Percentiles rank a stretch among this genome's conserved stretches.
Evolutionary conservation across 2,329 filamentous ascomycete species (phyloP).

Genomic region (Neofusicoccum umdonicola): DNA sequence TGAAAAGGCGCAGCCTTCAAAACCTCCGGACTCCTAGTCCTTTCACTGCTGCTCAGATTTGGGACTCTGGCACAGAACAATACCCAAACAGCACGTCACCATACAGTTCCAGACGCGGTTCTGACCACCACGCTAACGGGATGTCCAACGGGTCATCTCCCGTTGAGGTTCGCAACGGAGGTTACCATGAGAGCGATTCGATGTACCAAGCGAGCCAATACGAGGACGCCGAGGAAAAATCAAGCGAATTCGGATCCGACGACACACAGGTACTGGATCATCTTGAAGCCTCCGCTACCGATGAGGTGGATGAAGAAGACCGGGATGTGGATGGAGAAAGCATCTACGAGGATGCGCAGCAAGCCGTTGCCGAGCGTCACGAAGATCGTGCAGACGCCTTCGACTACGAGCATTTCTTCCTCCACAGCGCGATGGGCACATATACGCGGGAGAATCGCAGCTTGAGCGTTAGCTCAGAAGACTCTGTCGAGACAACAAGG

Average conservation of each 20-base stretch:
- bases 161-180: neutral
- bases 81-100: constrained; percentile 23
- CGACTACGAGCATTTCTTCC: constrained; percentile 93
- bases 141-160: neutral
- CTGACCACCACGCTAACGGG: constrained; percentile 9
- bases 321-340: constrained; percentile 34
- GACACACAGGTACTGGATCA: constrained; percentile 17
- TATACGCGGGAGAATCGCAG: constrained; percentile 60
- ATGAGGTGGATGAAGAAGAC: constrained; percentile 36
- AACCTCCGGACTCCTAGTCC: constrained; percentile 74
- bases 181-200: neutral
- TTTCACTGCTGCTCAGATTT: constrained; percentile 68
- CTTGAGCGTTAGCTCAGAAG: constrained; percentile 53
- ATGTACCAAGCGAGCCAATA: constrained; percentile 24
- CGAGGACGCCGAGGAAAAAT: constrained; percentile 26
- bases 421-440: constrained; percentile 86
- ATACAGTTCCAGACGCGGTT: neutral
- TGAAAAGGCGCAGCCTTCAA: constrained; percentile 74
- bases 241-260: constrained; percentile 8
- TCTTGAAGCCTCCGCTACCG: constrained; percentile 24
- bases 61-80: constrained; percentile 44
- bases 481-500: constrained; percentile 53
- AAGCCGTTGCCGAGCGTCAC: constrained; percentile 58
- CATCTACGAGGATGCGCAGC: constrained; percentile 13
- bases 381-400: constrained; percentile 94